Evolutionary conservation across 2,329 filamentous ascomycete genomes (phyloP), one percentile per base, ranked within the genome.

Genomic region (Claviceps sp.): DNA sequence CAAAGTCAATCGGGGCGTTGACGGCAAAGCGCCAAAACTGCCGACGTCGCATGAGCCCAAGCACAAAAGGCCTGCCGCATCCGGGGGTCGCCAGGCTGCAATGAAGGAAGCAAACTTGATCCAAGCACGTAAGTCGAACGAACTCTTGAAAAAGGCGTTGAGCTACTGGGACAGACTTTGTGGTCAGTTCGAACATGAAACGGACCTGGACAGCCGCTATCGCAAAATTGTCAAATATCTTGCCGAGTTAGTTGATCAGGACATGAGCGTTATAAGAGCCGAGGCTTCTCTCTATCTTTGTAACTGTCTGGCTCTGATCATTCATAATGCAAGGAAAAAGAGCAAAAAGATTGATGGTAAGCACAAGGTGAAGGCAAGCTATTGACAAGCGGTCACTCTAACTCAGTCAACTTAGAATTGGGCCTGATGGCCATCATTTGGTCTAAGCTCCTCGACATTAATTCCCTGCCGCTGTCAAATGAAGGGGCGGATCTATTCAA

Each of bases 121-220:
- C 2, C 65, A 68, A 34, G 60, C 64, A 7, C 62, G 62, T 49
- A 71, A 69, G 29, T 51, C 16, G 47, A 29, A 50, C 47, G 34
- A 56, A 53, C 22, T 26, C 50, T 5, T 45, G 34, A 6, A 40
- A 47, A 17, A 16, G 14, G 45, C 45, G 9, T 26, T 51, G 42
- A 22, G 22, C 13, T 47, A 50, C 45, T 57, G 56, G 56, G 50
- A 53, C 22, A 38, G 53, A 36, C 51, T 48, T 2, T 71, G 69
- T 56, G 64, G 65, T 23, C 68, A 70, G 37, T 65, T 80, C 6
- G 68, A 75, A 36, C 69, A 68, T n/a, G 72, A 76, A 52, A 54
- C 50, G 2, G 66, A 69, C 29, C 57, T 68, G 20, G 61, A 66
- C 11, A 68, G 63, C 39, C 68, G 74, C 43, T 79, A 75, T 23